Percentiles rank a stretch among this genome's conserved stretches.
Conservation (phyloP, 176 grass and related monocot genomes). For the Dactylis glomerata region DNA sequence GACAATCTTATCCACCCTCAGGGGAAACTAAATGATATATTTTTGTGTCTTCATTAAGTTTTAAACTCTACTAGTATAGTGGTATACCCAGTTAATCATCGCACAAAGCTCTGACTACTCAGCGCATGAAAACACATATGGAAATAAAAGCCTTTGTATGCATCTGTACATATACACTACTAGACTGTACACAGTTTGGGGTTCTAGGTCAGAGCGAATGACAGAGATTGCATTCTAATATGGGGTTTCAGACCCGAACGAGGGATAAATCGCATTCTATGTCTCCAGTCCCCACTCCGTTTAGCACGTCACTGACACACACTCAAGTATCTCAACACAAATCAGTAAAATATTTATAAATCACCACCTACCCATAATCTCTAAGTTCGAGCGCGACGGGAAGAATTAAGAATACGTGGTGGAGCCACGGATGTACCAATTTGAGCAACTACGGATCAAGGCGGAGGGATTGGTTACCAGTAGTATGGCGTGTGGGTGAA, state of each 20-base stretch:
- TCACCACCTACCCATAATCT: neutral
- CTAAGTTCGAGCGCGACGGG: neutral
- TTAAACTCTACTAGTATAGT: neutral
- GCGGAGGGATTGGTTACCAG: slow-evolving; percentile 48
- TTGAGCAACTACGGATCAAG: neutral
- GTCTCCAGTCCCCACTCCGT: neutral
- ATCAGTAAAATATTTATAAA: neutral
- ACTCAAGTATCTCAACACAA: neutral
- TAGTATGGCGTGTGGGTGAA: slow-evolving; percentile 72
- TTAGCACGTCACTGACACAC: neutral
- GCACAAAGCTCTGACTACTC: neutral
- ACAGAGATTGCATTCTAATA: neutral
- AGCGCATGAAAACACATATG: neutral
- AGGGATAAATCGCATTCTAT: neutral
- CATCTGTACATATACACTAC: neutral
- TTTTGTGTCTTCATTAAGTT: neutral
- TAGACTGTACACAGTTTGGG: neutral
- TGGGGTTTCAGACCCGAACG: neutral
- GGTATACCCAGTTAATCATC: neutral
- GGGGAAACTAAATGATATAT: neutral
- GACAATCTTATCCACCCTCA: neutral
- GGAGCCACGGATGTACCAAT: neutral
- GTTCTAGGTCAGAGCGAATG: neutral
- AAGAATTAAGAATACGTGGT: neutral
- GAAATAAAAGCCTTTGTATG: neutral